These are phyloP conservation scores for Peterozyma toletana DNA, from an alignment of 805 yeast genomes.

Conservation along the genomic window DNA sequence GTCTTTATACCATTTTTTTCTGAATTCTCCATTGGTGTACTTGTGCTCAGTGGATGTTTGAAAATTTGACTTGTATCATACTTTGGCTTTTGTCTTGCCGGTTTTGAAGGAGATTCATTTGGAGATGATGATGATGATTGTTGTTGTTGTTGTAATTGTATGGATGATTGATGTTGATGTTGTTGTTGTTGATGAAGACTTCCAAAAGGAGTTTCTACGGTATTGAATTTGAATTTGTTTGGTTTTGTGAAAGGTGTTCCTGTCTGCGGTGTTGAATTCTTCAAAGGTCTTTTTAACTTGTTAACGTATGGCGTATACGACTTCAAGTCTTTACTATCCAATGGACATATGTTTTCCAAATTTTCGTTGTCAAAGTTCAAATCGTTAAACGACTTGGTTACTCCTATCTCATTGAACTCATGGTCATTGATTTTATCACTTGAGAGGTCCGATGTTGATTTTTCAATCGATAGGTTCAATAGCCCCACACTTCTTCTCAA, in stretches of 20 bases:
- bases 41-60: not conserved
- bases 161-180: not conserved
- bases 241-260: not conserved
- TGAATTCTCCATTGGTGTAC: slow-evolving; percentile 6
- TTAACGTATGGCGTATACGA: slow-evolving; percentile 4
- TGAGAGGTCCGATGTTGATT: slow-evolving; percentile 19
- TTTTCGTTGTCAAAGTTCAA: slow-evolving; percentile 18
- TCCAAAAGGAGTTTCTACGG: slow-evolving; percentile 5
- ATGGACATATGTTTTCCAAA: not conserved
- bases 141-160: slow-evolving; percentile 8
- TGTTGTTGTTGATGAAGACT: not conserved
- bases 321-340: not conserved
- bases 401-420: slow-evolving; percentile 17
- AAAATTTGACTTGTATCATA: slow-evolving; percentile 8
- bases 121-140: slow-evolving; percentile 12
- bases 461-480: slow-evolving; percentile 39
- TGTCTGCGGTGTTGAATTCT: slow-evolving; percentile 3
- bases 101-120: slow-evolving; percentile 23
- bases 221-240: not conserved
- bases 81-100: slow-evolving; percentile 20
- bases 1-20: slow-evolving; percentile 7
- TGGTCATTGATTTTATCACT: slow-evolving; percentile 18
- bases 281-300: slow-evolving; percentile 5
- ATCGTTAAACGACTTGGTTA: slow-evolving; percentile 26
- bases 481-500: slow-evolving; percentile 48